Evolutionary conservation across 2,329 filamentous ascomycete species (phyloP).

Genomic region (Aspergillus aculeatus): DNA sequence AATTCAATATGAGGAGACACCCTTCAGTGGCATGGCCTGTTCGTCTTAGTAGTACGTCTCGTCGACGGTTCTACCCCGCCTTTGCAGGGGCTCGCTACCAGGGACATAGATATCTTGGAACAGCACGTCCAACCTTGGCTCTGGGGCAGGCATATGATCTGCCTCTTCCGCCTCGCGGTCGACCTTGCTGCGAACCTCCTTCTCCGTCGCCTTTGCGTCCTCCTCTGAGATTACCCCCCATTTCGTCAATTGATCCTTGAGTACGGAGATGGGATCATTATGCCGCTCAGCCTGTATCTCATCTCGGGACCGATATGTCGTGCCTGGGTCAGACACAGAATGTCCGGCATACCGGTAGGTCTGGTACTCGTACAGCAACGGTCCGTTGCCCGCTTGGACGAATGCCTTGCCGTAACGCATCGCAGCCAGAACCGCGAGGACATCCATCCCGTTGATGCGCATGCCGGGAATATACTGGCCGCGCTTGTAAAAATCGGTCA

Average conservation of each 20-base stretch:
- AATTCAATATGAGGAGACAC: slow-evolving; percentile 2
- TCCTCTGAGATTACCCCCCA: slow-evolving; percentile 87
- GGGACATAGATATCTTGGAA: slow-evolving; percentile 92
- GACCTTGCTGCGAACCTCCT: slow-evolving; percentile 78
- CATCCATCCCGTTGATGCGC: slow-evolving; percentile 98
- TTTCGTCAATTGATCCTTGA: slow-evolving; percentile 93
- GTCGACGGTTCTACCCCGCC: slow-evolving; percentile 79
- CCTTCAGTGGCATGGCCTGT: not conserved
- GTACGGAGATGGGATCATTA: slow-evolving; percentile 91
- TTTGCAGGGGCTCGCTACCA: slow-evolving; percentile 78
- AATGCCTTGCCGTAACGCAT: slow-evolving; percentile 88
- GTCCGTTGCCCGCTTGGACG: slow-evolving; percentile 75
- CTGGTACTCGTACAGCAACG: slow-evolving; percentile 92
- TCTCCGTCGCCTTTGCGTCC: slow-evolving; percentile 89
- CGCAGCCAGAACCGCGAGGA: slow-evolving; percentile 90
- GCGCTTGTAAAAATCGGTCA: slow-evolving; percentile 99
- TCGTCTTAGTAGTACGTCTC: slow-evolving; percentile 73
- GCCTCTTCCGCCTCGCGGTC: slow-evolving; percentile 83
- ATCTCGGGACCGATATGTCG: slow-evolving; percentile 95
- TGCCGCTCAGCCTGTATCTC: slow-evolving; percentile 94
- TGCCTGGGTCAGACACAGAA: slow-evolving; percentile 98
- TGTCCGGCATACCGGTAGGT: slow-evolving; percentile 98
- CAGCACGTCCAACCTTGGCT: slow-evolving; percentile 73
- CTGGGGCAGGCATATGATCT: slow-evolving; percentile 79
- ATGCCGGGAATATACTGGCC: slow-evolving; percentile 97